Base-by-base conservation (phyloP, 352 stramenopile species). In the Pythium rishiriense region DNA sequence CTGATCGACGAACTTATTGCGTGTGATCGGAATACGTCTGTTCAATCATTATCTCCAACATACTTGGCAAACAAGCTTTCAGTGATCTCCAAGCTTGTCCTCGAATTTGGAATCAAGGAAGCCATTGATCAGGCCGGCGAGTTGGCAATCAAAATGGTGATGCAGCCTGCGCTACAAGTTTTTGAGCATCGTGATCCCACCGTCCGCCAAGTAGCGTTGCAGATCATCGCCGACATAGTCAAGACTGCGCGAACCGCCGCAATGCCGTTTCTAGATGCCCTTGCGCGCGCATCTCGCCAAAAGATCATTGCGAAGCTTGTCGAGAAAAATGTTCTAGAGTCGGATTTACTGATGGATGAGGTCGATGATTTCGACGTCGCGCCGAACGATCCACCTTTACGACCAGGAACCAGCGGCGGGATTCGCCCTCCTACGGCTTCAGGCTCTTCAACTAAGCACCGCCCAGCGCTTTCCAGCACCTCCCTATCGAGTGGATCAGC, bases 291-390 rank as follows among this genome's bases (percentile, higher is more conserved):
- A 14, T 79, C 77, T 22, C 72, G 82, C 29, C 85, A 94, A 53
- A 94, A 93, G 67, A 71, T 94, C 21, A 92, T 93, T n/a, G 79
- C 77, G 0, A 92, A 92, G 35, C 64, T 94, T 4, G 83, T 93
- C 0, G 85, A 92, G 17, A 69, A 79, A 43, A 83, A 84, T 1
- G 82, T 91, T 0, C 59, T 93, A 21, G 86, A 93, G 41, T 68
- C 79, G 0, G 86, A 93, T 69, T 74, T 93, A 66, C 70, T 94
- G 9, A 91, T 93, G 83, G 86, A 93, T 35, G 86, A 94, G 62
- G 69, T 94, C 0, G 85, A 94, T 21, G 85, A 94, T 47, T 94
- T 92, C 66, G 83, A 93, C 1, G 69, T 88, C 10, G 43, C 70
- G 12, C 33, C 56, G 1, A 62, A 43, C 2, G 69, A 56, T 8